Evolutionary conservation across 2,329 filamentous ascomycete species (phyloP).

Genomic region (Penicillium paneum): DNA sequence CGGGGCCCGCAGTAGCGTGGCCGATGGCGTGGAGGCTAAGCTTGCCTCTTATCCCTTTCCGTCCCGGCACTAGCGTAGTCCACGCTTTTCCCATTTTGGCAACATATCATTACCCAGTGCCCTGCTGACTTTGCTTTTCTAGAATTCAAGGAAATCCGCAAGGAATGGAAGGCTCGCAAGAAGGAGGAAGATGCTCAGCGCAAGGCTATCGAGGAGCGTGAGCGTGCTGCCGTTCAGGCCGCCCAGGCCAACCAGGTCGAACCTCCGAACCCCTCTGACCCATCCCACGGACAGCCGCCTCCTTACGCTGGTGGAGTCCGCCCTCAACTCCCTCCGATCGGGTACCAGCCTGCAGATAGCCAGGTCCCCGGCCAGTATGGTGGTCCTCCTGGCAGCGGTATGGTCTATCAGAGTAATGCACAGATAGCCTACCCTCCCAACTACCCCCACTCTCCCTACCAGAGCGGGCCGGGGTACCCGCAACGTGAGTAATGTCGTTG

Average conservation of each 20-base stretch:
- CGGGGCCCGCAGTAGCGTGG: slow-evolving; percentile 54
- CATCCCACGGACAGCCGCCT: slow-evolving; percentile 41
- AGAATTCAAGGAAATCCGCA: slow-evolving; percentile 99
- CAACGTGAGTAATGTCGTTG: slow-evolving; percentile 45
- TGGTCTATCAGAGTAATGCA: slow-evolving; percentile 50
- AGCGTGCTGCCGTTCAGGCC: slow-evolving; percentile 61
- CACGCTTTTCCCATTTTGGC: background rate
- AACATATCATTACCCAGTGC: background rate
- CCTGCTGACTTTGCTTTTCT: slow-evolving; percentile 24
- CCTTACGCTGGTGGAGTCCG: slow-evolving; percentile 52
- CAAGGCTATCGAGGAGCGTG: slow-evolving; percentile 83
- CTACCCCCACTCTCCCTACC: slow-evolving; percentile 52
- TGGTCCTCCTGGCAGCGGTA: slow-evolving; percentile 49
- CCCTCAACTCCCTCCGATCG: slow-evolving; percentile 71
- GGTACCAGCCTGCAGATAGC: slow-evolving; percentile 61
- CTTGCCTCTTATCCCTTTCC: slow-evolving; percentile 26
- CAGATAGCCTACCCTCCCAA: slow-evolving; percentile 48
- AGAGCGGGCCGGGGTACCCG: slow-evolving; percentile 51
- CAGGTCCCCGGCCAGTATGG: slow-evolving; percentile 62
- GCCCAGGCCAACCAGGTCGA: slow-evolving; percentile 40
- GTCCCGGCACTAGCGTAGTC: slow-evolving; percentile 1
- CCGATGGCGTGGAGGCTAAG: slow-evolving; percentile 47
- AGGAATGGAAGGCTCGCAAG: slow-evolving; percentile 98
- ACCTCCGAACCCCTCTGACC: slow-evolving; percentile 52
- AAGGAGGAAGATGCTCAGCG: slow-evolving; percentile 93